phyloP scores from a whole-genome alignment of 192 early-diverging fungal species.

The Gonapodya prolifera region DNA sequence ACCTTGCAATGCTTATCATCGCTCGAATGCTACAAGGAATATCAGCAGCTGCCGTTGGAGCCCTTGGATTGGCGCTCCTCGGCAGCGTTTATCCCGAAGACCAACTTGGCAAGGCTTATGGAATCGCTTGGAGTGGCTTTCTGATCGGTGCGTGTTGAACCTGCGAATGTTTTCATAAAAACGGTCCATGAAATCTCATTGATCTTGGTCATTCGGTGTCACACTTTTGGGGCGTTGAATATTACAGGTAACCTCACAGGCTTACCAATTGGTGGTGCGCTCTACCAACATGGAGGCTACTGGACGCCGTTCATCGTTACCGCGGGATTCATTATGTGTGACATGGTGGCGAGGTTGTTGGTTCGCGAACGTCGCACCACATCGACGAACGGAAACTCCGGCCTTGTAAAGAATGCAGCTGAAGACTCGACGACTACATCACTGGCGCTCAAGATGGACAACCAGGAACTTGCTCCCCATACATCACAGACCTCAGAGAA shows the following conservation, averaged over 20 bases:
- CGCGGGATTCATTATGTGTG: neutral
- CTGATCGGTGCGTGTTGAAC: neutral
- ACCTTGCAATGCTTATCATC: slow-evolving; percentile 49
- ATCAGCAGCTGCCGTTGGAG: slow-evolving; percentile 60
- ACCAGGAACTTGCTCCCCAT: too few species aligned
- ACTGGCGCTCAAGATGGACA: too few species aligned
- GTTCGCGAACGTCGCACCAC: neutral
- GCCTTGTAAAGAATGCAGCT: too few species aligned
- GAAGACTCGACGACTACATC: too few species aligned
- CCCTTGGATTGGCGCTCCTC: neutral
- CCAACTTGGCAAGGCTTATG: neutral
- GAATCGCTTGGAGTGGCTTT: neutral
- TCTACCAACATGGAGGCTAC: neutral
- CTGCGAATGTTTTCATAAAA: neutral
- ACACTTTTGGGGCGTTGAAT: too few species aligned
- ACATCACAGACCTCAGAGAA: too few species aligned
- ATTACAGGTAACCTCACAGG: neutral
- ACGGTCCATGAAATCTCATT: neutral
- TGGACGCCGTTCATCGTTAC: neutral
- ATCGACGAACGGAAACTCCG: too few species aligned
- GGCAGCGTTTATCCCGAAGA: neutral
- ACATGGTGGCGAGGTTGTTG: neutral
- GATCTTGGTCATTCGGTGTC: neutral
- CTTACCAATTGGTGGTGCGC: neutral
- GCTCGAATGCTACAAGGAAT: slow-evolving; percentile 61